Evolutionary conservation across 768 basidiomycete species (phyloP), one percentile per base, ranked within the genome.

Genomic region (Lentinula sp.): DNA sequence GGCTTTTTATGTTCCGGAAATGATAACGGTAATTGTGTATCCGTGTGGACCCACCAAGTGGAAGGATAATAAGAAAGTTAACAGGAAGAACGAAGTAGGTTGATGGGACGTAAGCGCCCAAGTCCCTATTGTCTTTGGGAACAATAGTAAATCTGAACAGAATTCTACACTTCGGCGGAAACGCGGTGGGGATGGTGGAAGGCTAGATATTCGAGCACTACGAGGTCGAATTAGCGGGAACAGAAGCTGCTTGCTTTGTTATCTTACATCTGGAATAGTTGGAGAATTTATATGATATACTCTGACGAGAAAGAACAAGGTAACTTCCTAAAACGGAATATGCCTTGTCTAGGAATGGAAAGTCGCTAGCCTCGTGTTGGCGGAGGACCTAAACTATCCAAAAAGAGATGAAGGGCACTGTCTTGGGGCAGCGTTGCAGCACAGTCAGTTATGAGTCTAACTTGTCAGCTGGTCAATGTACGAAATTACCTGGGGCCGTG

Each of bases 281-380:
- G 15, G 2, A 52, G 20, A 4, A 23, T 52, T 60, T 60, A 60
- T 60, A 60, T 10, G 37, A 39, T n/a, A 13, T 50, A 23, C 35
- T 41, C 9, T 7, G 7, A 20, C 35, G 59, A 52, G 59, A 28
- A 43, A 60, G 37, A 49, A 60, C 50, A 60, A 60, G 50, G n/a
- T 42, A 52, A 52, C n/a, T 20, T 32, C 59, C 39, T 33, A 43
- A 52, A 16, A 39, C 33, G 18, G 59, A 37, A 60, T n/a, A 23
- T 52, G 50, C 39, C 59, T 20, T 60, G 59, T 60, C 48, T 35
- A 45, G 20, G 58, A 36, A 59, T 35, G 43, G 57, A 23, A 58
- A 18, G 20, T 45, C 33, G 54, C 33, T n/a, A 41, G 54, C 54
- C 54, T 41, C 54, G 54, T 55, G 53, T 20, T 39, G 32, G 32